A percentile compares a stretch with the other conserved stretches of the same genome.
phyloP scores from a whole-genome alignment of 495 filamentous ascomycete genomes.

The Daldinia bambusicola region DNA sequence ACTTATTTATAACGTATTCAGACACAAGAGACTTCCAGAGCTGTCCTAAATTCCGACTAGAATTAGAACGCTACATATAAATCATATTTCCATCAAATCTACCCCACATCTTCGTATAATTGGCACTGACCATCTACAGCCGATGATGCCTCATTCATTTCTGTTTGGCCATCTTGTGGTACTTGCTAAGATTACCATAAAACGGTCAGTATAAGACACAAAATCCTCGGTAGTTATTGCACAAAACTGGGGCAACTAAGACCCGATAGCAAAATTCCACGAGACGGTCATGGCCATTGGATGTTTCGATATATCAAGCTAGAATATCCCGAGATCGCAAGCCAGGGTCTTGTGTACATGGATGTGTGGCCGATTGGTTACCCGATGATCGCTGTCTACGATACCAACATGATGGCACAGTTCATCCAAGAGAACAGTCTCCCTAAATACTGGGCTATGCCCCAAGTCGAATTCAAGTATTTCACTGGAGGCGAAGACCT shows the following conservation, averaged over 20 bases:
- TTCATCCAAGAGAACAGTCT: conserved; percentile 48
- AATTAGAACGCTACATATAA: background rate
- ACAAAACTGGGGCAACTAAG: background rate
- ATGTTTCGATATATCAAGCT: conserved; percentile 31
- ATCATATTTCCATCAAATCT: background rate
- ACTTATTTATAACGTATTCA: background rate
- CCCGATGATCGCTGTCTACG: conserved; percentile 50
- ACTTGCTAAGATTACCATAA: conserved; percentile 42
- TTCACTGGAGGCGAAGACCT: conserved; percentile 52
- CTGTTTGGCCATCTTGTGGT: conserved; percentile 51
- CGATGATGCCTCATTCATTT: conserved; percentile 54
- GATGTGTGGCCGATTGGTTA: conserved; percentile 57
- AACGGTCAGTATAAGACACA: conserved; percentile 5
- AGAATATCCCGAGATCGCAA: conserved; percentile 44
- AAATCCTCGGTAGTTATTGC: background rate
- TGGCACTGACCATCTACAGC: conserved; percentile 28
- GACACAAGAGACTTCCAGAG: background rate
- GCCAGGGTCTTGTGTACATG: conserved; percentile 52
- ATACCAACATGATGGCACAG: conserved; percentile 52
- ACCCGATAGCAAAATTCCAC: conserved; percentile 28
- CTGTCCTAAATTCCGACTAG: background rate
- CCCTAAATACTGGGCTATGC: conserved; percentile 47
- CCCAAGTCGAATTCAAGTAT: conserved; percentile 46
- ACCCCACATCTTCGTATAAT: background rate
- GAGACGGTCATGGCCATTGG: conserved; percentile 39